A percentile compares a stretch with the other conserved stretches of the same genome.
These are phyloP conservation scores for Rhynchospora tenuis DNA, from an alignment of 176 grass and related monocot genomes.

Conservation along the genomic window DNA sequence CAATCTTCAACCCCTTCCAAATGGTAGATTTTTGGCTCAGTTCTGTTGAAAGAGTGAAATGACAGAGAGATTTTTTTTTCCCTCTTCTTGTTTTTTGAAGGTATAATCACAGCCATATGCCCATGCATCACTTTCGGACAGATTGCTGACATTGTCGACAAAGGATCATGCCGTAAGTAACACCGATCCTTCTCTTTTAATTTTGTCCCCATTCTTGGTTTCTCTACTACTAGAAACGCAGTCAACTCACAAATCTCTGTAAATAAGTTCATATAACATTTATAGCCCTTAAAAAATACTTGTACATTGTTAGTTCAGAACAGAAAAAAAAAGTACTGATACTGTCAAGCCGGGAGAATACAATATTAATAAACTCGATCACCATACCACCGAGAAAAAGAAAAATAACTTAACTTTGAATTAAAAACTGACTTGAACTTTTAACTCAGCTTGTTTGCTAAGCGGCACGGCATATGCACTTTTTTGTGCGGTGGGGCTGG, in stretches of 20 bases:
- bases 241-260: not conserved
- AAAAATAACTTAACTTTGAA: no score
- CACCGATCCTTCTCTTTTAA: not conserved
- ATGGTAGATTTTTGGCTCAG: not conserved
- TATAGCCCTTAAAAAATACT: not conserved
- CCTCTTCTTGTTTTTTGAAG: slow-evolving; percentile 20
- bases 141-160: slow-evolving; percentile 79
- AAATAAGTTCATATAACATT: not conserved
- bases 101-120: slow-evolving; percentile 75
- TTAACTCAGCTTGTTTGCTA: slow-evolving; percentile 43
- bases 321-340: no score
- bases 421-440: not conserved
- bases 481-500: slow-evolving; percentile 44
- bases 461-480: slow-evolving; percentile 43
- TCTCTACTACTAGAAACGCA: not conserved
- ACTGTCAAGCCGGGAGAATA: no score
- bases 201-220: not conserved
- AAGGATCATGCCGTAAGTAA: slow-evolving; percentile 65
- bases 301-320: not conserved
- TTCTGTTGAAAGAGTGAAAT: slow-evolving; percentile 29
- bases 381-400: no score
- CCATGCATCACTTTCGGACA: slow-evolving; percentile 94
- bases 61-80: not conserved
- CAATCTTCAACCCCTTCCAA: not conserved
- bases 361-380: no score